phyloP scores from a whole-genome alignment of 1,284 basidiomycete species.

The Ustilago sp. region DNA sequence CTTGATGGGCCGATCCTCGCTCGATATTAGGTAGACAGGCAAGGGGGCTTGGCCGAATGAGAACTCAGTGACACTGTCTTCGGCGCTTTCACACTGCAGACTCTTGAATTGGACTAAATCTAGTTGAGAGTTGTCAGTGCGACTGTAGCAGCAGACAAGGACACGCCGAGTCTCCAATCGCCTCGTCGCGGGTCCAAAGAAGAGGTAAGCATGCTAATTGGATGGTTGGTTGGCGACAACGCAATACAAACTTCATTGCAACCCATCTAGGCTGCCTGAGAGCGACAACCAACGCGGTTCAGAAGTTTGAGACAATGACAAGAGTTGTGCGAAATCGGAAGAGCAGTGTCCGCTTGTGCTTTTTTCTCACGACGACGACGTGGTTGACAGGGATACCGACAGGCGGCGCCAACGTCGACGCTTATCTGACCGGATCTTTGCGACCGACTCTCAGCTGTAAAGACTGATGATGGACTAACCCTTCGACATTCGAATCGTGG shows the following conservation, averaged over 20 bases:
- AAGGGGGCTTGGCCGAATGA: not conserved
- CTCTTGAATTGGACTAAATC: no score
- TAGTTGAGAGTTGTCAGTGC: not conserved
- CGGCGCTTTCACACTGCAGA: not conserved
- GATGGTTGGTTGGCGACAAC: not conserved
- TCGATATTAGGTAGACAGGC: not conserved
- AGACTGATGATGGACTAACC: not conserved
- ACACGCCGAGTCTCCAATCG: not conserved
- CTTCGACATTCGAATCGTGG: not conserved
- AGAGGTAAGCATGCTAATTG: not conserved
- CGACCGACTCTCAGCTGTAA: not conserved
- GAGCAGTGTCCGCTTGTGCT: not conserved
- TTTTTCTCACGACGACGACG: constrained; percentile 4
- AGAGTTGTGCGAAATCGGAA: not conserved
- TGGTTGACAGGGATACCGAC: not conserved
- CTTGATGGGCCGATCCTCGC: not conserved
- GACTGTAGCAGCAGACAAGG: not conserved
- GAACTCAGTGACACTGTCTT: not conserved
- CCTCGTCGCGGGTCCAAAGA: not conserved
- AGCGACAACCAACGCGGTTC: not conserved
- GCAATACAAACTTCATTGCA: not conserved
- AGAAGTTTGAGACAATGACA: not conserved
- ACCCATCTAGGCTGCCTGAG: not conserved
- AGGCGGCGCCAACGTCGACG: not conserved
- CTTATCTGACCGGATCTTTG: not conserved